Base-by-base conservation (phyloP, 805 yeast genomes). In the Wickerhamiella musiphila region DNA sequence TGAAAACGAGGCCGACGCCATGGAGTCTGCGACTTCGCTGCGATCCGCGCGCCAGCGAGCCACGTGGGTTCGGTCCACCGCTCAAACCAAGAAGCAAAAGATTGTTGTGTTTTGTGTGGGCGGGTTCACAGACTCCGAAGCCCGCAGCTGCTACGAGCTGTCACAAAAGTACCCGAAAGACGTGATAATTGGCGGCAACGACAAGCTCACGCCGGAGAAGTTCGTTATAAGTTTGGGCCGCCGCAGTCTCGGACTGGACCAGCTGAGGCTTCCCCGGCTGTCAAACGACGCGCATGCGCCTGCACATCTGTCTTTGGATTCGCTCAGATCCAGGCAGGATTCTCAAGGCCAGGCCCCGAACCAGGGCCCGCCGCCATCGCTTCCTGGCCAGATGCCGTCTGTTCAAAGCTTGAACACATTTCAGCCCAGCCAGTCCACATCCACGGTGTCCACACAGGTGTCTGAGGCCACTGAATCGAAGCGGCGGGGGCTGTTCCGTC, bases 31-130 rank as follows among this genome's bases (percentile, higher is more conserved):
- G 18, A 66, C 64, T 28, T 71, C 84, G 1, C 56, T 77, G 37
- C 65, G 83, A 42, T 76, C 74, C 45, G 71, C 77, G 6, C 62
- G 78, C 26, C 78, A 75, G 44, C 68, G 73, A 39, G 82, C 86
- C 0, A 68, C 75, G 1, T 78, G 90, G 90, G 78, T 82, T 3
- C 70, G 66, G 37, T 57, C 61, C 13, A 49, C 52, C 4, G 37
- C 47, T 29, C 56, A 50, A 28, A 57, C 56, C 2, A 58, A 61
- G 29, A 60, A 71, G 41, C 94, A 81, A 48, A 60, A 90, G 31
- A 60, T 84, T 6, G 68, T 84, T 41, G 68, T 83, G 35, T 90
- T 72, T 47, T 66, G 82, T 18, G 76, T 93, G 2, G 99, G 99
- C 15, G 98, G 96, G 6, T 54, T 78, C 14, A 81, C 96, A 0